Evolutionary conservation across 306 rosid genomes (phyloP).

Genomic region (Datisca glomerata): DNA sequence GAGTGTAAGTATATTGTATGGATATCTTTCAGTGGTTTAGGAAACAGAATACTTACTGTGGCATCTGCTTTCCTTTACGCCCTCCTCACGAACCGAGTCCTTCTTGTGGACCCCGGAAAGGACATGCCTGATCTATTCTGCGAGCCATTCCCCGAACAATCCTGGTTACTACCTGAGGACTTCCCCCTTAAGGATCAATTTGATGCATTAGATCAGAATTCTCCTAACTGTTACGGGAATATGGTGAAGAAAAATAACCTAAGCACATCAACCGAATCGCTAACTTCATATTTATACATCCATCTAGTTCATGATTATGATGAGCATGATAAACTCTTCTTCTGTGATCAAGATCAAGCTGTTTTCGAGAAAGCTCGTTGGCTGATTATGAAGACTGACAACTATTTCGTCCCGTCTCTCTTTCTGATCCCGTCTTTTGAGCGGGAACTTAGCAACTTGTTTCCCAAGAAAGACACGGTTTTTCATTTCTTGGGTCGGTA

Average conservation of each 20-base stretch:
- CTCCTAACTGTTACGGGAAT: slow-evolving; percentile 42
- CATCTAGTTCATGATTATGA: slow-evolving; percentile 63
- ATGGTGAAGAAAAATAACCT: slow-evolving; percentile 29
- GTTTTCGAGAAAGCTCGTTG: slow-evolving; percentile 38
- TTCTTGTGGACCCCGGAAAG: slow-evolving; percentile 62
- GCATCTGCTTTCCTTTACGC: slow-evolving; percentile 59
- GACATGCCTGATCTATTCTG: slow-evolving; percentile 65
- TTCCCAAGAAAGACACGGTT: slow-evolving; percentile 47
- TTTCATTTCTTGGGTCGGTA: slow-evolving; percentile 67
- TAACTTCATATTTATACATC: slow-evolving; percentile 37
- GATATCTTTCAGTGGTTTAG: slow-evolving; percentile 69
- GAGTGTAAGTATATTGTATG: slow-evolving; percentile 56
- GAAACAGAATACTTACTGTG: slow-evolving; percentile 58
- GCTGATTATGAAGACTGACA: slow-evolving; percentile 55
- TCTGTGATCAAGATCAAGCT: slow-evolving; percentile 57
- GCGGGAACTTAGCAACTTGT: slow-evolving; percentile 40
- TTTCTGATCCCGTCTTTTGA: slow-evolving; percentile 58
- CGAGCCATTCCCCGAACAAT: slow-evolving; percentile 52
- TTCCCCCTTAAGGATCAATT: slow-evolving; percentile 36
- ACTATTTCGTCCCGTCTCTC: slow-evolving; percentile 56
- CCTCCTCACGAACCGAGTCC: slow-evolving; percentile 60
- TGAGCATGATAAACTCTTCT: slow-evolving; percentile 62
- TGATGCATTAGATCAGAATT: slow-evolving; percentile 25
- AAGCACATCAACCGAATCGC: slow-evolving; percentile 5
- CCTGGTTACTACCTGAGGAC: slow-evolving; percentile 55